Evolutionary conservation across 2,329 filamentous ascomycete genomes (phyloP).

Genomic region (Incumbomyces lentus): DNA sequence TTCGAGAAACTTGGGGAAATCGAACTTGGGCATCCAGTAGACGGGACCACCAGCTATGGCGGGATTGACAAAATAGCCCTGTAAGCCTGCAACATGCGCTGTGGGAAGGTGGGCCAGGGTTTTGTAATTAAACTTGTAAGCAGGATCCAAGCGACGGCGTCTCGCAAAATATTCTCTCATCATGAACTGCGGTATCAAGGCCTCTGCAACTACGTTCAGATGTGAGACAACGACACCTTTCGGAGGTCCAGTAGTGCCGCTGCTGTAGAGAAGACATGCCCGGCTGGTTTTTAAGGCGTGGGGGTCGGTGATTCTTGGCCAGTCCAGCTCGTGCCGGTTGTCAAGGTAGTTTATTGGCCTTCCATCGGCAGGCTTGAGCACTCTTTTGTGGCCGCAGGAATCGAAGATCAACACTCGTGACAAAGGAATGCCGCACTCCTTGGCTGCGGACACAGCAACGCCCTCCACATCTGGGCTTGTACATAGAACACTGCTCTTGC

Average conservation of each 20-base stretch:
- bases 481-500: constrained; percentile 27
- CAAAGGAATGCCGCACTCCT: constrained; percentile 36
- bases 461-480: constrained; percentile 42
- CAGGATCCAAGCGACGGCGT: constrained; percentile 24
- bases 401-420: constrained; percentile 43
- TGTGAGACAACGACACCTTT: constrained; percentile 24
- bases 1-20: constrained; percentile 45
- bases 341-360: constrained; percentile 10
- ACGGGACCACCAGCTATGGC: constrained; percentile 38
- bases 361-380: constrained; percentile 17
- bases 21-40: constrained; percentile 56
- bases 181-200: constrained; percentile 22
- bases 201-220: constrained; percentile 33
- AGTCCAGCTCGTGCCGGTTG: constrained; percentile 32
- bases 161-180: constrained; percentile 20
- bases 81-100: constrained; percentile 39
- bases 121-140: constrained; percentile 22
- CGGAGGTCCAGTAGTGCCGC: constrained; percentile 24
- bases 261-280: constrained; percentile 26
- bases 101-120: constrained; percentile 38
- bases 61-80: constrained; percentile 39
- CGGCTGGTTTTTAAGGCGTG: constrained; percentile 36
- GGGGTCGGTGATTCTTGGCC: constrained; percentile 45
- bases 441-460: constrained; percentile 40
- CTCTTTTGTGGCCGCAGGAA: constrained; percentile 29